Percentiles rank a stretch among this genome's conserved stretches.
These are phyloP conservation scores for Epichloe sylvatica DNA, from an alignment of 2,329 filamentous ascomycete genomes.

Conservation along the genomic window DNA sequence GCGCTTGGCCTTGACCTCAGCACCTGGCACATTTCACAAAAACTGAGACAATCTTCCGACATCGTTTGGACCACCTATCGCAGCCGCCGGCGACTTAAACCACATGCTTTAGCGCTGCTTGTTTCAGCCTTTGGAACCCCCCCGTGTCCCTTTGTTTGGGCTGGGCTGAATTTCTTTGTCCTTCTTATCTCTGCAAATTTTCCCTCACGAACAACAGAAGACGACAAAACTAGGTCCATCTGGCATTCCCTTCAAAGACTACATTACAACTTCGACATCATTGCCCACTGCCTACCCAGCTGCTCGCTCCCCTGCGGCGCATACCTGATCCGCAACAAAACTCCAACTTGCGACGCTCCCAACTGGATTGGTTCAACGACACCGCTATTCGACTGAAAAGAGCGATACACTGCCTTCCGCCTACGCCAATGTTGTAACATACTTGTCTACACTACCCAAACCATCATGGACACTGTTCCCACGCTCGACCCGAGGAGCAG, in stretches of 20 bases:
- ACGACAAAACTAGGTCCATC: background rate
- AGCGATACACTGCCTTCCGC: background rate
- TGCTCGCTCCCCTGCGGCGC: no score
- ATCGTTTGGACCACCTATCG: background rate
- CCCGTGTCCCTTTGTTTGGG: background rate
- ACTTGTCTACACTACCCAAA: background rate
- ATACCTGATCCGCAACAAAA: background rate
- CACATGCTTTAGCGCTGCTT: background rate
- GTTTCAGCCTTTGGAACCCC: background rate
- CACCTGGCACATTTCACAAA: background rate
- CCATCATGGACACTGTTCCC: background rate
- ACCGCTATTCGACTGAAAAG: background rate
- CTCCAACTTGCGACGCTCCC: background rate
- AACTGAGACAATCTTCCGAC: background rate
- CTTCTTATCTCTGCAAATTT: background rate
- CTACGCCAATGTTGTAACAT: background rate
- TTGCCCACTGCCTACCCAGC: background rate
- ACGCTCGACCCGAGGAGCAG: background rate
- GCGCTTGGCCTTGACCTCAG: background rate
- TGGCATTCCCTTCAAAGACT: background rate
- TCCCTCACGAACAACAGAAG: background rate
- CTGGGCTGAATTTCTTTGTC: background rate
- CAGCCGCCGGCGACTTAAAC: background rate
- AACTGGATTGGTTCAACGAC: background rate
- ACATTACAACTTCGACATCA: background rate